These are phyloP conservation scores for Penicillium arizonense DNA, from an alignment of 495 filamentous ascomycete species.

Conservation along the genomic window DNA sequence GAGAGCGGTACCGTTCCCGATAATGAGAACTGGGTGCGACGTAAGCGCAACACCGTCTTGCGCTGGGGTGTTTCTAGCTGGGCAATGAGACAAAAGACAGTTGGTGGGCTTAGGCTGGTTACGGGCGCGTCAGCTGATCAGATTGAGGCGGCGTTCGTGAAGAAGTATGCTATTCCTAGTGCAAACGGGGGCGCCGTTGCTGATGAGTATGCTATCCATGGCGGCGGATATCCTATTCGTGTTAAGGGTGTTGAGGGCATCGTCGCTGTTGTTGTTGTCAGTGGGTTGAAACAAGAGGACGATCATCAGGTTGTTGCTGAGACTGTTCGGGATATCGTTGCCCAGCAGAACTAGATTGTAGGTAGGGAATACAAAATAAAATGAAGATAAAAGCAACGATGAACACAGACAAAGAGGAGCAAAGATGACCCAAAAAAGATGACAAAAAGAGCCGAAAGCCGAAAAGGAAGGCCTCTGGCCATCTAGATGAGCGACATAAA, in stretches of 20 bases:
- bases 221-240: slow-evolving; percentile 68
- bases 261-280: slow-evolving; percentile 71
- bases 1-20: slow-evolving; percentile 59
- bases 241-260: slow-evolving; percentile 70
- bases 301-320: slow-evolving; percentile 75
- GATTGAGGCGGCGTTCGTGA: slow-evolving; percentile 57
- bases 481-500: too few relatives aligned
- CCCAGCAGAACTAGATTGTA: slow-evolving; percentile 10
- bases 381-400: too few relatives aligned
- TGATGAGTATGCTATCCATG: slow-evolving; percentile 70
- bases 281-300: slow-evolving; percentile 72
- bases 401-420: too few relatives aligned
- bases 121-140: slow-evolving; percentile 25
- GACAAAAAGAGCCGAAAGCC: too few relatives aligned
- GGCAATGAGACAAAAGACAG: slow-evolving; percentile 61
- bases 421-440: too few relatives aligned
- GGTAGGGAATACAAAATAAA: too few relatives aligned
- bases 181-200: slow-evolving; percentile 42
- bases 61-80: slow-evolving; percentile 67
- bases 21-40: slow-evolving; percentile 58
- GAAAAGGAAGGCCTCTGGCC: too few relatives aligned
- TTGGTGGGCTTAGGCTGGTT: slow-evolving; percentile 16
- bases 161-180: slow-evolving; percentile 52
- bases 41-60: slow-evolving; percentile 67
- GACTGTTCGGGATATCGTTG: slow-evolving; percentile 52